Evolutionary conservation across 2,329 filamentous ascomycete species (phyloP), one percentile per base, ranked within the genome.

Genomic region (Curvularia lunata): DNA sequence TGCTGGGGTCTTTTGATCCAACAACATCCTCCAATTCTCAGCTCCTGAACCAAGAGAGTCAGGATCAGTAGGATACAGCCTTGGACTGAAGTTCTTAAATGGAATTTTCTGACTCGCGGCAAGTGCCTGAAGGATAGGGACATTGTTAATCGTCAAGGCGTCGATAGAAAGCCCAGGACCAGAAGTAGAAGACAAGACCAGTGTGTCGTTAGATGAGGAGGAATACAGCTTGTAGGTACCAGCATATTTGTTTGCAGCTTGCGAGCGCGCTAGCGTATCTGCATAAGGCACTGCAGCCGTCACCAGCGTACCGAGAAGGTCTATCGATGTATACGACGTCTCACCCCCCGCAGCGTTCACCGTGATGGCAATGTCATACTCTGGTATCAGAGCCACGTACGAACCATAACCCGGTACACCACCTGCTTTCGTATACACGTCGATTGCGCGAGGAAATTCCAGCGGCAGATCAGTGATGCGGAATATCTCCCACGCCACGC

Each of bases 401-500:
- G 58, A 60, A 0, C 64, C 62, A 19, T 73, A 73, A 0, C 69
- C 69, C 0, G 61, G 50, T 5, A 73, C 64, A 8, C 65, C 66
- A 5, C 67, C 69, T 2, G 64, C 54, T 50, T 73, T 73, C 0
- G 69, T 67, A 37, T 66, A 71, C 1, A 73, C 50, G 10, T 69
- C 63, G 8, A 72, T 65, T 5, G 66, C 59, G 10, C 70, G 67
- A 7, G 53, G 51, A 10, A 60, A 64, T 9, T 49, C 49, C 1
- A 69, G 41, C 7, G 59, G 48, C 2, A 71, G 32, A 38, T 66
- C 59, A 5, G 59, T 53, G 1, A 67, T 63, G 12, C 68, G 58
- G n/a, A 69, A 45, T 5, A 72, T 71, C 27, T 72, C 70, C 70
- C 69, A 73, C 4, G 69, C 67, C 9, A 65, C 64, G 4, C 69